Evolutionary conservation across 2,329 filamentous ascomycete species (phyloP).

Genomic region (Penicillium frequentans): DNA sequence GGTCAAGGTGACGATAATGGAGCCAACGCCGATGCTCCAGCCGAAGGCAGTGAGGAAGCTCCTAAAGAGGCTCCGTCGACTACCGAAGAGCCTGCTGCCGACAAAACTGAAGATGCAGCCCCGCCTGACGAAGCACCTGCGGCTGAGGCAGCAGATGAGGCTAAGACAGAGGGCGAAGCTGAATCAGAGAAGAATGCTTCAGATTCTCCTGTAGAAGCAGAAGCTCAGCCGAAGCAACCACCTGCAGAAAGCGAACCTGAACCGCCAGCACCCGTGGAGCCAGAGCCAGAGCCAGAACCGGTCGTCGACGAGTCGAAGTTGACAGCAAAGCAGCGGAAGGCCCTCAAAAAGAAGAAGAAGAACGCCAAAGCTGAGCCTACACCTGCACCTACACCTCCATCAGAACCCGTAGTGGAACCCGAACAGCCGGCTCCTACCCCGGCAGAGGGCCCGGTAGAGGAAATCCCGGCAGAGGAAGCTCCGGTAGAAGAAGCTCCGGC

Average conservation of each 20-base stretch:
- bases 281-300: neutral
- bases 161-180: neutral
- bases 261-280: neutral
- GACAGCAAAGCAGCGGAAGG: slow-evolving; percentile 9
- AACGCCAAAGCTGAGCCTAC: slow-evolving; percentile 14
- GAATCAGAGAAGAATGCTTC: neutral
- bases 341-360: slow-evolving; percentile 8
- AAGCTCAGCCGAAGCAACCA: slow-evolving; percentile 11
- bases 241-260: neutral
- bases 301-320: neutral
- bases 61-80: slow-evolving; percentile 3
- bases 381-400: slow-evolving; percentile 11
- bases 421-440: neutral
- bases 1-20: slow-evolving; percentile 1
- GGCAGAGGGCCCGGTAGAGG: neutral
- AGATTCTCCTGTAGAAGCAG: neutral
- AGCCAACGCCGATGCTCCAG: neutral
- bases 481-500: neutral
- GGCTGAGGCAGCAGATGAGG: slow-evolving; percentile 3
- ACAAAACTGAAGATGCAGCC: slow-evolving; percentile 3
- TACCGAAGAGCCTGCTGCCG: slow-evolving; percentile 10
- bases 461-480: neutral
- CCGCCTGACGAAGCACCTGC: slow-evolving; percentile 10
- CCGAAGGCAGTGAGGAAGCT: slow-evolving; percentile 8
- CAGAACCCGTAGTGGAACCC: slow-evolving; percentile 13